A percentile compares a stretch with the other conserved stretches of the same genome.
Evolutionary conservation across 768 basidiomycete species (phyloP).

Genomic region (Xerocomellus amylosporus): DNA sequence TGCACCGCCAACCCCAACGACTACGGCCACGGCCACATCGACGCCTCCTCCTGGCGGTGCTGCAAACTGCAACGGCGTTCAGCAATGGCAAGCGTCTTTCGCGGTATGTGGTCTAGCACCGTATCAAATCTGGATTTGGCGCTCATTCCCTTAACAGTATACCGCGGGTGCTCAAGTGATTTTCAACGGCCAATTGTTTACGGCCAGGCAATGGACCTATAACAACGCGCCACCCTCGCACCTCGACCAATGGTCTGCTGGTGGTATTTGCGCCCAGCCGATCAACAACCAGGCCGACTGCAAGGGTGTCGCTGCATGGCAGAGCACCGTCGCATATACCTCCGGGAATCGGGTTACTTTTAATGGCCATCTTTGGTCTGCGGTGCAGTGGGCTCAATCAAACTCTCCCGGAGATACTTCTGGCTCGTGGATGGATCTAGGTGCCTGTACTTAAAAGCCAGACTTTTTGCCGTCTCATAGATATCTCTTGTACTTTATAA

Average conservation of each 20-base stretch:
- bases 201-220: constrained; percentile 27
- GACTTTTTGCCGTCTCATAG: not conserved
- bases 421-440: constrained; percentile 25
- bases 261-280: constrained; percentile 17
- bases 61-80: constrained; percentile 12
- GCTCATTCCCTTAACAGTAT: constrained; percentile 20
- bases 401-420: constrained; percentile 26
- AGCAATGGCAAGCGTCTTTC: constrained; percentile 23
- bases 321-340: constrained; percentile 13
- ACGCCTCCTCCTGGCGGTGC: not conserved
- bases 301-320: constrained; percentile 21
- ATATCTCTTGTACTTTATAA: not conserved
- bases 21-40: not conserved
- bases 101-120: constrained; percentile 11
- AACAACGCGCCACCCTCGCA: constrained; percentile 16
- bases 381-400: constrained; percentile 23
- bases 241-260: constrained; percentile 17
- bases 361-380: constrained; percentile 18
- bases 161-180: constrained; percentile 22
- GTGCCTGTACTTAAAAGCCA: constrained; percentile 16
- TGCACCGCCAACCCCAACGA: not conserved
- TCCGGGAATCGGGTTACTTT: constrained; percentile 18
- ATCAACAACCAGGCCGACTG: constrained; percentile 25
- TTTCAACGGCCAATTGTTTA: constrained; percentile 20
- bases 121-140: accelerated